These are phyloP conservation scores for Myriosclerotinia scirpicola DNA, from an alignment of 2,329 filamentous ascomycete genomes.

Conservation along the genomic window DNA sequence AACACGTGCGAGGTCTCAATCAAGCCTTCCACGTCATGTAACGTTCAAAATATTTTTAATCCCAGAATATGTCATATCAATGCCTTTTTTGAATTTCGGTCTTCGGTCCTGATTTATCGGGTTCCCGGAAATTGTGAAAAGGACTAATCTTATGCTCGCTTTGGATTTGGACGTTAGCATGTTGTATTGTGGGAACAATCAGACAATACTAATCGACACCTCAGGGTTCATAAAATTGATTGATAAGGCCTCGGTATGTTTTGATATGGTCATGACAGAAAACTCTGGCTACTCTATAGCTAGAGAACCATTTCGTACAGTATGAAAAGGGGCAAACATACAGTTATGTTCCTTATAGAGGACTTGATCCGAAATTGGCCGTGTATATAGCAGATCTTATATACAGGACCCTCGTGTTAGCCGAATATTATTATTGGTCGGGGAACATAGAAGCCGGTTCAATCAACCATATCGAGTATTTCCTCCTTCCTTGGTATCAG, in stretches of 20 bases:
- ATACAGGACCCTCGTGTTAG: background rate
- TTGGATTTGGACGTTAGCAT: background rate
- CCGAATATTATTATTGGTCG: background rate
- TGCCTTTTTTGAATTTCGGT: background rate
- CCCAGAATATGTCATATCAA: background rate
- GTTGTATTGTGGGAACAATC: background rate
- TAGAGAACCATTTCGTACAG: background rate
- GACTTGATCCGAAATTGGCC: background rate
- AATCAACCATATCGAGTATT: no score
- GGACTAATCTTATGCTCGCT: background rate
- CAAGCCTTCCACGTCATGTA: background rate
- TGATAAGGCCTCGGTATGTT: no score
- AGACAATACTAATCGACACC: background rate
- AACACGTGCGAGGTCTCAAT: background rate
- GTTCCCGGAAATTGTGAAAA: background rate
- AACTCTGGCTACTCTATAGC: background rate
- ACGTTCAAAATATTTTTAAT: no score
- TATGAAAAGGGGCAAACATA: background rate
- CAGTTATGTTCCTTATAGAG: background rate
- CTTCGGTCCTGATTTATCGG: background rate
- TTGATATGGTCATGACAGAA: background rate
- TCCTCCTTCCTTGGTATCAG: constrained; percentile 1
- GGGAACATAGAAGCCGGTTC: background rate
- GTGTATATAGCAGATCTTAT: background rate
- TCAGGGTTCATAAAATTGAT: background rate